These are phyloP conservation scores for Xylogone sp. DNA, from an alignment of 2,329 filamentous ascomycete genomes.

Conservation along the genomic window DNA sequence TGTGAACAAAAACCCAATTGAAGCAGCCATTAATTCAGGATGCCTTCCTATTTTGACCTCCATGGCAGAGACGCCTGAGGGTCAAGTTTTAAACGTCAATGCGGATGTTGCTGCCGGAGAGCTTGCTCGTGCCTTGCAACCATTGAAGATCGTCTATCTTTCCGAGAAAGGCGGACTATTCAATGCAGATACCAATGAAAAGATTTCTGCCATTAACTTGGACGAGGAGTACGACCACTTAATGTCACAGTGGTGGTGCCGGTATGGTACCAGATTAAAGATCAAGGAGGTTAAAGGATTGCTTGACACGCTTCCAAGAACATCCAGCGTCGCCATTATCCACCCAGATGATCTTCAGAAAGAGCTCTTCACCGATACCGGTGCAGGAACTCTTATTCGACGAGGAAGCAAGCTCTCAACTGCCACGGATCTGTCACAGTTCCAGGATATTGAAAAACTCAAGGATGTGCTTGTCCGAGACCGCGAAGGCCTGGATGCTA, in stretches of 20 bases:
- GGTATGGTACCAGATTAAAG: constrained; percentile 91
- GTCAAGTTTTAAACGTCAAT: constrained; percentile 94
- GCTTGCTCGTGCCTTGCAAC: constrained; percentile 82
- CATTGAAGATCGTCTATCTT: constrained; percentile 97
- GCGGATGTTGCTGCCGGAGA: constrained; percentile 95
- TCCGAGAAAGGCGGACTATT: constrained; percentile 96
- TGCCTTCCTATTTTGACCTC: constrained; percentile 93
- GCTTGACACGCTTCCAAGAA: constrained; percentile 80
- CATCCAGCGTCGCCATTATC: constrained; percentile 95
- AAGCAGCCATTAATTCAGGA: constrained; percentile 84
- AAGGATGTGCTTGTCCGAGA: constrained; percentile 82
- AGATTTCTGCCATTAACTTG: constrained; percentile 95
- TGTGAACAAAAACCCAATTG: constrained; percentile 86
- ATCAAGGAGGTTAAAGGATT: constrained; percentile 97
- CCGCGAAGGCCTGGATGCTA: constrained; percentile 75
- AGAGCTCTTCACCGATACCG: constrained; percentile 94
- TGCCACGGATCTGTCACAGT: constrained; percentile 66
- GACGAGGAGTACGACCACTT: constrained; percentile 93
- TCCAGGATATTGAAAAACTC: constrained; percentile 71
- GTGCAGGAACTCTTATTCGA: constrained; percentile 88
- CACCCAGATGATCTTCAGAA: constrained; percentile 94
- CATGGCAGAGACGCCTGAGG: constrained; percentile 90
- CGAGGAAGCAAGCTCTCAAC: constrained; percentile 85
- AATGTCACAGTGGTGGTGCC: constrained; percentile 93
- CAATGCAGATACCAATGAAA: constrained; percentile 87